These are phyloP conservation scores for Albifimbria verrucaria DNA, from an alignment of 2,329 filamentous ascomycete genomes.

Conservation along the genomic window DNA sequence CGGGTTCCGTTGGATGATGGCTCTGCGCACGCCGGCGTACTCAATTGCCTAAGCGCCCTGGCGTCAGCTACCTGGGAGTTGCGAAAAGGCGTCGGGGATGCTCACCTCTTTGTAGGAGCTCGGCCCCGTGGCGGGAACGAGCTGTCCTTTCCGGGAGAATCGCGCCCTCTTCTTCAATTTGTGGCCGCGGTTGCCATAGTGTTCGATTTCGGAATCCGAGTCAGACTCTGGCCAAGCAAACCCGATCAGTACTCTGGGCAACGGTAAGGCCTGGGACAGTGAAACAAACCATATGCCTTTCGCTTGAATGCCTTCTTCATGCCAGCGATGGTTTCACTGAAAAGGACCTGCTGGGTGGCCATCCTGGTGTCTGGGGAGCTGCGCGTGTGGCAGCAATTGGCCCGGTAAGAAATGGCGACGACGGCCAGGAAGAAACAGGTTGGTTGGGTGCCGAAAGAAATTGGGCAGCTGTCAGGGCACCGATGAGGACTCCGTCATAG, in stretches of 20 bases:
- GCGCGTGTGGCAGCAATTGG: neutral
- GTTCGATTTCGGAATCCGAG: conserved; percentile 69
- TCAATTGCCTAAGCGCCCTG: conserved; percentile 60
- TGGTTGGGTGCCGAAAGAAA: neutral
- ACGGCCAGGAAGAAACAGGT: neutral
- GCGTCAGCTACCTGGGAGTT: conserved; percentile 2
- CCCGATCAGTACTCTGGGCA: conserved; percentile 15
- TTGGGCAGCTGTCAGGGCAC: neutral
- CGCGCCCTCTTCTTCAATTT: conserved; percentile 74
- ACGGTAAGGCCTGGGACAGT: conserved; percentile 3
- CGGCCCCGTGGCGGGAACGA: conserved; percentile 63
- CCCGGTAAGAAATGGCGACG: conserved; percentile 1
- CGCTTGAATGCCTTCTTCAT: conserved; percentile 68
- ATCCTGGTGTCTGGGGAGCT: conserved; percentile 22
- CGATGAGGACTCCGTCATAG: neutral
- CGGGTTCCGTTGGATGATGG: conserved; percentile 72
- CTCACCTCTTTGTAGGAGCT: conserved; percentile 69
- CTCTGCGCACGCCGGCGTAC: conserved; percentile 68
- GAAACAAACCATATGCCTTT: conserved; percentile 55
- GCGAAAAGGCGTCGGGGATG: neutral
- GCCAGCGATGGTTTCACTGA: conserved; percentile 63
- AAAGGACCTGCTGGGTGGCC: conserved; percentile 56
- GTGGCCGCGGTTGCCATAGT: conserved; percentile 70
- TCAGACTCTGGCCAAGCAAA: conserved; percentile 60
- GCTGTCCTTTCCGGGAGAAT: conserved; percentile 67